phyloP scores from a whole-genome alignment of 352 stramenopile species.

The Phytophthora fragariaefolia region DNA sequence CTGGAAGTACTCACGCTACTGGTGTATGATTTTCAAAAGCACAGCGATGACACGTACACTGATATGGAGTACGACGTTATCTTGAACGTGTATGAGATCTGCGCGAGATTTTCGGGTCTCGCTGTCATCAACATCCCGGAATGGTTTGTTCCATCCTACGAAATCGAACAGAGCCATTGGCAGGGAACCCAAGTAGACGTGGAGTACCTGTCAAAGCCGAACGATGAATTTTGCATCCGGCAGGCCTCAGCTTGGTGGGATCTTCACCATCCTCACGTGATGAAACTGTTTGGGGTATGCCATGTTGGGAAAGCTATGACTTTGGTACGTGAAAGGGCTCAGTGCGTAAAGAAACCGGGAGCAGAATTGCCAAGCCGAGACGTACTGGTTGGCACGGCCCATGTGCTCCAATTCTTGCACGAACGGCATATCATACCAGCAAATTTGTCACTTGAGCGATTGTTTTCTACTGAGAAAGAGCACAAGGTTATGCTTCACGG shows the following conservation, averaged over 20 bases:
- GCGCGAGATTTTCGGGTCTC: conserved; percentile 23
- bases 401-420: conserved; percentile 31
- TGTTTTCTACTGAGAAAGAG: conserved; percentile 27
- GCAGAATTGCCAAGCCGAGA: conserved; percentile 21
- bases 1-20: conserved; percentile 35
- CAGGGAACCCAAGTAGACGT: conserved; percentile 30
- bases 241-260: conserved; percentile 38
- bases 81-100: conserved; percentile 22
- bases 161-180: conserved; percentile 32
- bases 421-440: conserved; percentile 23
- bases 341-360: conserved; percentile 22
- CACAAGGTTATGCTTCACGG: conserved; percentile 30
- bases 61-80: conserved; percentile 35
- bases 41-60: conserved; percentile 25
- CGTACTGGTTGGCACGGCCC: conserved; percentile 17
- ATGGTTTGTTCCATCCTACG: conserved; percentile 39
- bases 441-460: conserved; percentile 18
- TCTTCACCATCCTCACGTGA: conserved; percentile 43
- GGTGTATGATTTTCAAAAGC: conserved; percentile 36
- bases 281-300: conserved; percentile 44
- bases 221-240: conserved; percentile 36
- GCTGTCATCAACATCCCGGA: conserved; percentile 27
- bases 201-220: conserved; percentile 20
- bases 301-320: conserved; percentile 37
- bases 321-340: conserved; percentile 33